phyloP scores from a whole-genome alignment of 257 asterid genomes.

The Avicennia marina region DNA sequence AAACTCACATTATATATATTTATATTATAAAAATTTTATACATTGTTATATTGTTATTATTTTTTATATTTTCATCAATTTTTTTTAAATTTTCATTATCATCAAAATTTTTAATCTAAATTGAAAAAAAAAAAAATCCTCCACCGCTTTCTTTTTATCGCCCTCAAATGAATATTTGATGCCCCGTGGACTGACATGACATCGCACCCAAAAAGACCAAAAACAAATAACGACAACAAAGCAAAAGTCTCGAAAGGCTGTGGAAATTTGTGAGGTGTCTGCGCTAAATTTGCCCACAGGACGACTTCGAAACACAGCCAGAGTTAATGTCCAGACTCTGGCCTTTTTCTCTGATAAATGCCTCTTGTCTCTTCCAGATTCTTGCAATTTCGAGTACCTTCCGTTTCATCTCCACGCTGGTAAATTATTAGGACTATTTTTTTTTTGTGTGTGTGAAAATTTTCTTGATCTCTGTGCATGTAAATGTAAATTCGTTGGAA shows the following conservation, averaged over 20 bases:
- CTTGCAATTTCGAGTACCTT: slow-evolving; percentile 9
- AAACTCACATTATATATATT: too few relatives aligned
- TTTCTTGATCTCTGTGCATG: background rate
- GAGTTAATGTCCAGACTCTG: slow-evolving; percentile 10
- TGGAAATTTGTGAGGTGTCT: slow-evolving; percentile 13
- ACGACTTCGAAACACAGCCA: background rate
- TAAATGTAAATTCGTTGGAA: slow-evolving; percentile 3
- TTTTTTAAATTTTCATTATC: too few relatives aligned
- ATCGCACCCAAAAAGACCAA: background rate
- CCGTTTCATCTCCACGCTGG: slow-evolving; percentile 11
- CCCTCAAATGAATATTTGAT: too few relatives aligned
- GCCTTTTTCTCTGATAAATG: background rate
- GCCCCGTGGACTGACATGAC: background rate
- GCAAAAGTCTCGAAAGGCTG: slow-evolving; percentile 17
- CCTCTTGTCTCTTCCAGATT: background rate
- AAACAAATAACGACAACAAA: background rate
- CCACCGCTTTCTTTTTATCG: too few relatives aligned
- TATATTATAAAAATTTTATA: too few relatives aligned
- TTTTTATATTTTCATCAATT: too few relatives aligned
- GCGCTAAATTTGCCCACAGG: slow-evolving; percentile 1
- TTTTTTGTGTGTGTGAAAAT: slow-evolving; percentile 8
- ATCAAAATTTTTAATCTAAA: too few relatives aligned
- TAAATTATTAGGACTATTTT: background rate
- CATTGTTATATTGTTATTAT: too few relatives aligned
- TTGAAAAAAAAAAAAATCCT: too few relatives aligned